These are phyloP conservation scores for Achlya hypogyna DNA, from an alignment of 352 stramenopile species.

Conservation along the genomic window DNA sequence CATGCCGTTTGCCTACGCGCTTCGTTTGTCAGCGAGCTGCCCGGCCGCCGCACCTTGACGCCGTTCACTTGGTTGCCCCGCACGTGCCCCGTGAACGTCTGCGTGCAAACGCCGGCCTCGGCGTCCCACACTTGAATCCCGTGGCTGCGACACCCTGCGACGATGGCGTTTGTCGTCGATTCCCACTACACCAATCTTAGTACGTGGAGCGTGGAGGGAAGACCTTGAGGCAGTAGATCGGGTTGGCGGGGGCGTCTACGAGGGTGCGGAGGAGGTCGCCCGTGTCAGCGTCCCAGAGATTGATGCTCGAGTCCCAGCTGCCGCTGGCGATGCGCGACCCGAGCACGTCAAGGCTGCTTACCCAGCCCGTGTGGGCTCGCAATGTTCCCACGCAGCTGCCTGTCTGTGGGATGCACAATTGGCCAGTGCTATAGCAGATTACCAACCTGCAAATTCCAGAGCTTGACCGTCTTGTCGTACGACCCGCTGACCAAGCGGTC, in stretches of 20 bases:
- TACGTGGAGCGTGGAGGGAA: neutral
- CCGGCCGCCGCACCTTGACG: constrained; percentile 21
- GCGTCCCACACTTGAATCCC: constrained; percentile 27
- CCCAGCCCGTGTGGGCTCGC: constrained; percentile 23
- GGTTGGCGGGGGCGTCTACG: constrained; percentile 21
- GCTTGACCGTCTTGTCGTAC: constrained; percentile 33
- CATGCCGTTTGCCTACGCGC: constrained; percentile 15
- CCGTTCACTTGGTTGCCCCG: constrained; percentile 27
- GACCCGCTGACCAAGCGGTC: constrained; percentile 25
- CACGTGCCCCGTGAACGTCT: constrained; percentile 22
- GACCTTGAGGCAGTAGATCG: constrained; percentile 29
- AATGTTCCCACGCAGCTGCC: constrained; percentile 25
- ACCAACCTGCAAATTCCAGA: constrained; percentile 27
- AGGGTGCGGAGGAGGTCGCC: constrained; percentile 23
- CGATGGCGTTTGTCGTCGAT: constrained; percentile 11
- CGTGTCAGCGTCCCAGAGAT: constrained; percentile 22
- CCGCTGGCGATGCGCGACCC: neutral
- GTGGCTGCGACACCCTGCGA: constrained; percentile 23
- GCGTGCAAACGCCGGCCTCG: constrained; percentile 22
- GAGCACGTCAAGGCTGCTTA: neutral
- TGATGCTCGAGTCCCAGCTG: constrained; percentile 22
- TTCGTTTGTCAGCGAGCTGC: neutral
- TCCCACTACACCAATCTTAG: constrained; percentile 22
- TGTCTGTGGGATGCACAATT: constrained; percentile 1
- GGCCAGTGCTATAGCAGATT: neutral